Evolutionary conservation across 805 yeast genomes (phyloP).

Genomic region (Wickerhamomyces mucosus): DNA sequence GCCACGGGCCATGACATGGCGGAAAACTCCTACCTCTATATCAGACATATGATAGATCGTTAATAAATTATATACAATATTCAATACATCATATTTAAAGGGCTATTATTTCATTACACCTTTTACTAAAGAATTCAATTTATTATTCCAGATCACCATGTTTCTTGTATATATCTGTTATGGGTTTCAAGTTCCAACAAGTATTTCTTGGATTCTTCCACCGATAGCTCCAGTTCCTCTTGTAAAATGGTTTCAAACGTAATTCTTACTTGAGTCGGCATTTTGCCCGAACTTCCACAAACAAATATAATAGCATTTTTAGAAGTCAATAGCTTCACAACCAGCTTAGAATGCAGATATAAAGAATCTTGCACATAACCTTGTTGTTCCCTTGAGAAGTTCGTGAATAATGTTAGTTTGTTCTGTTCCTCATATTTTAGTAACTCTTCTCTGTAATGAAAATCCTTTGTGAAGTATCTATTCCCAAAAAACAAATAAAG

Average conservation of each 20-base stretch:
- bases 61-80: too few species aligned
- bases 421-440: constrained; percentile 22
- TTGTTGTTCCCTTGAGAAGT: constrained; percentile 42
- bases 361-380: constrained; percentile 77
- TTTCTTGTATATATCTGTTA: constrained; percentile 74
- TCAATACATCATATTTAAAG: too few species aligned
- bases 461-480: constrained; percentile 58
- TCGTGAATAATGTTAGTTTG: constrained; percentile 31
- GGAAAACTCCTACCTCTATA: too few species aligned
- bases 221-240: constrained; percentile 32
- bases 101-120: too few species aligned
- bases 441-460: constrained; percentile 52
- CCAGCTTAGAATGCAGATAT: constrained; percentile 36
- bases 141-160: constrained; percentile 69
- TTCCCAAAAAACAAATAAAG: constrained; percentile 68
- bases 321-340: constrained; percentile 45
- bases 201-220: constrained; percentile 39
- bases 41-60: too few species aligned
- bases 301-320: constrained; percentile 58
- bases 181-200: constrained; percentile 50
- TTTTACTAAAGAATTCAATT: too few species aligned
- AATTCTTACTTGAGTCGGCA: constrained; percentile 85
- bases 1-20: too few species aligned
- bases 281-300: constrained; percentile 90
- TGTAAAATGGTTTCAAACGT: constrained; percentile 59